Percentiles rank a stretch among this genome's conserved stretches.
phyloP scores from a whole-genome alignment of 371 early-diverging fungal genomes.

The Mucor circinelloides region DNA sequence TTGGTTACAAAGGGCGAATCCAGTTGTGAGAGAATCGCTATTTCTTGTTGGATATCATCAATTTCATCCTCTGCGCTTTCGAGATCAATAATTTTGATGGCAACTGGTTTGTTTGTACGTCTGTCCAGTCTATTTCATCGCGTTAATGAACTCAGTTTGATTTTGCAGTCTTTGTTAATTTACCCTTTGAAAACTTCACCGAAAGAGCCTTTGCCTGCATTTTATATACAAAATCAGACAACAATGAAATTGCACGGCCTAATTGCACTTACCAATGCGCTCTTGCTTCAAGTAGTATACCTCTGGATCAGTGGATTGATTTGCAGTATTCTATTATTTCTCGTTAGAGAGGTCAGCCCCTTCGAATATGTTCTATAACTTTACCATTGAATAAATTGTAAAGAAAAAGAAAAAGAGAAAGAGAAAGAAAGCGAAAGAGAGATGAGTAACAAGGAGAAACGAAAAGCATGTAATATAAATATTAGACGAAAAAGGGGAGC shows the following conservation, averaged over 20 bases:
- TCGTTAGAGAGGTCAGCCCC: not conserved
- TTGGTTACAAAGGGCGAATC: constrained; percentile 91
- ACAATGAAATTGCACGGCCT: not conserved
- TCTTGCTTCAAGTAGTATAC: constrained; percentile 67
- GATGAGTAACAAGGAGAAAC: not conserved
- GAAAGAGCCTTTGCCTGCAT: constrained; percentile 86
- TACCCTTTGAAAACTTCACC: constrained; percentile 93
- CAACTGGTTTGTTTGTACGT: constrained; percentile 78
- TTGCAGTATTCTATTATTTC: constrained; percentile 25
- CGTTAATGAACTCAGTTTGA: constrained; percentile 11
- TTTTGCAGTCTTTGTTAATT: constrained; percentile 2
- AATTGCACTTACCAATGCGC: constrained; percentile 57
- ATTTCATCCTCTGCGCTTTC: constrained; percentile 97
- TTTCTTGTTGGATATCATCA: constrained; percentile 97
- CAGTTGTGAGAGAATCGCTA: constrained; percentile 92
- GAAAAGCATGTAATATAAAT: not conserved
- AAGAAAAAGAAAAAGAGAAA: constrained; percentile 11
- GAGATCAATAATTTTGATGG: constrained; percentile 92
- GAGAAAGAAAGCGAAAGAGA: constrained; percentile 14
- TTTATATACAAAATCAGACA: not conserved
- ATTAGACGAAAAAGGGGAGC: constrained; percentile 5
- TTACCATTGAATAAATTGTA: not conserved
- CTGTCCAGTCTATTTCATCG: constrained; percentile 66
- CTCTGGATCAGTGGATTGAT: constrained; percentile 61
- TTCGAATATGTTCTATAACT: not conserved